Evolutionary conservation across 2,329 filamentous ascomycete genomes (phyloP).

Genomic region (Paecilomyces niveus): DNA sequence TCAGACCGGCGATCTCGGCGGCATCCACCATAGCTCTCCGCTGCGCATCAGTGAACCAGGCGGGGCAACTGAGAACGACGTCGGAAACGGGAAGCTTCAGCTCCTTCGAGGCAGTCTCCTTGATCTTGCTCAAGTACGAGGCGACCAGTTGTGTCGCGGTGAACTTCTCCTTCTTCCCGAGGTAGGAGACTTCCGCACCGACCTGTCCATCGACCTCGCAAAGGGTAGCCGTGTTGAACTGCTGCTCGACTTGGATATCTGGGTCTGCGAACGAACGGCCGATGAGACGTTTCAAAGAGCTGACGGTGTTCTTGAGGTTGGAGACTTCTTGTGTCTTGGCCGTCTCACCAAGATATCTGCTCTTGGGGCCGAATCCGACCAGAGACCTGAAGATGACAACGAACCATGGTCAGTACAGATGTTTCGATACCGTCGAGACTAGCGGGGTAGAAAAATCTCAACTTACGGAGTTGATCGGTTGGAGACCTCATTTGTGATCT

Average conservation of each 20-base stretch:
- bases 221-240: conserved; percentile 78
- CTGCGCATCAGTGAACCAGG: conserved; percentile 96
- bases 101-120: conserved; percentile 77
- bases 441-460: conserved; percentile 1
- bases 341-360: conserved; percentile 85
- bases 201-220: conserved; percentile 91
- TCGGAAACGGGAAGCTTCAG: conserved; percentile 87
- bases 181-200: conserved; percentile 85
- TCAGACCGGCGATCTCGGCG: conserved; percentile 86
- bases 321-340: conserved; percentile 99
- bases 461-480: conserved; percentile 97
- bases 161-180: conserved; percentile 93
- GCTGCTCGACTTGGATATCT: conserved; percentile 86
- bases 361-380: conserved; percentile 91
- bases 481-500: conserved; percentile 99
- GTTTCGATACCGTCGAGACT: conserved; percentile 2
- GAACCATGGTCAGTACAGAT: conserved; percentile 6
- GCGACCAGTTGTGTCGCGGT: conserved; percentile 87
- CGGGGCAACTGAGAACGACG: conserved; percentile 86
- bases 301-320: conserved; percentile 98
- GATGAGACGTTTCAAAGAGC: conserved; percentile 83
- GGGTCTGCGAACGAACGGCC: conserved; percentile 83
- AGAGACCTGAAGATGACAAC: conserved; percentile 58
- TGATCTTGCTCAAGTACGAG: conserved; percentile 95
- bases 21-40: conserved; percentile 84